Conservation (phyloP, 2,329 filamentous ascomycete species). For the Triangularia setosa region DNA sequence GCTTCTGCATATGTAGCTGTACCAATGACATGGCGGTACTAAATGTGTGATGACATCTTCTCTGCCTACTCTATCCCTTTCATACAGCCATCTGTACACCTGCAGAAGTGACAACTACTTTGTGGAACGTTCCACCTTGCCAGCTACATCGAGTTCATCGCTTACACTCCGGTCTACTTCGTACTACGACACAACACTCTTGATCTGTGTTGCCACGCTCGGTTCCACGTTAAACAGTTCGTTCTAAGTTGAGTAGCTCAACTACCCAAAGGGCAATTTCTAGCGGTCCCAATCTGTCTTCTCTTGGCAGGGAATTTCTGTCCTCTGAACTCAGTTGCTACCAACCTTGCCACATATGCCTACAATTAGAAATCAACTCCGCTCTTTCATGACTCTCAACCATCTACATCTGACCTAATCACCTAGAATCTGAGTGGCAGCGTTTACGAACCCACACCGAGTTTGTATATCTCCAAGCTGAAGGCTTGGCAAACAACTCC, state of each 20-base stretch:
- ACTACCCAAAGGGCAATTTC: not conserved
- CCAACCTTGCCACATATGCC: not conserved
- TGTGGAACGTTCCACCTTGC: not conserved
- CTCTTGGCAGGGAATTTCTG: not conserved
- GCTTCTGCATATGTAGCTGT: not conserved
- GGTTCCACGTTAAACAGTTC: not conserved
- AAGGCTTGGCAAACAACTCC: not conserved
- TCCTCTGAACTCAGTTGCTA: not conserved
- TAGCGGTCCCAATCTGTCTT: not conserved
- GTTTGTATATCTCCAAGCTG: not conserved
- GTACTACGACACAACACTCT: not conserved
- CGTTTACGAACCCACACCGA: not conserved
- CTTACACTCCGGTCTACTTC: not conserved
- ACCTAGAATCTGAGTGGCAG: not conserved
- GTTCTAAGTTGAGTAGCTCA: not conserved
- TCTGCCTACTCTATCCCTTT: not conserved
- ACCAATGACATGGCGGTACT: not conserved
- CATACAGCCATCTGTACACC: not conserved
- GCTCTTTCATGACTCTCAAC: not conserved
- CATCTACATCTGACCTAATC: not conserved
- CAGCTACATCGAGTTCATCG: not conserved
- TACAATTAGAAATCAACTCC: not conserved
- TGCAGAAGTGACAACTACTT: not conserved
- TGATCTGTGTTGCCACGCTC: not conserved
- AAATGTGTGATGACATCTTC: not conserved